Conservation (phyloP, 352 stramenopile species). For the Phytophthora kernoviae region DNA sequence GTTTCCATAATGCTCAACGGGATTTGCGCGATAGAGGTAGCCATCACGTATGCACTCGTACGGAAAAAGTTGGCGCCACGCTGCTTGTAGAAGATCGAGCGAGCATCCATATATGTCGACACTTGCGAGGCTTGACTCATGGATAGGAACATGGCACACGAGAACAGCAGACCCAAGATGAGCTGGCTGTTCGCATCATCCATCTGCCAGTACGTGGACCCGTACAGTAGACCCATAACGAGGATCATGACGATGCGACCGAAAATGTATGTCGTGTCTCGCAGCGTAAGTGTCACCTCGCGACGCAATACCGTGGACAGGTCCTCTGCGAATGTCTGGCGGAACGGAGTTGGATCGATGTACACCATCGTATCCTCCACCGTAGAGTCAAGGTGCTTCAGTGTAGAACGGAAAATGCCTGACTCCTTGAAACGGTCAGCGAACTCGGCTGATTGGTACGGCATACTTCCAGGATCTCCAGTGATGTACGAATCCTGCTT, state of each 20-base stretch:
- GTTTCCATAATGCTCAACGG: slow-evolving; percentile 74
- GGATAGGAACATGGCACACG: slow-evolving; percentile 86
- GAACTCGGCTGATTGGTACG: slow-evolving; percentile 47
- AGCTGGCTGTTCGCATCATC: slow-evolving; percentile 56
- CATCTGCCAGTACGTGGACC: slow-evolving; percentile 69
- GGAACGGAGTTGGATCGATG: slow-evolving; percentile 37
- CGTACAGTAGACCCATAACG: slow-evolving; percentile 71
- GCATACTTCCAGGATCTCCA: slow-evolving; percentile 5
- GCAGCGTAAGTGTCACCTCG: slow-evolving; percentile 70
- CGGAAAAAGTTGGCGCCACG: slow-evolving; percentile 89
- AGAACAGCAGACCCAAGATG: slow-evolving; percentile 88
- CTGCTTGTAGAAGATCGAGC: slow-evolving; percentile 90
- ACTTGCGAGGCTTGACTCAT: slow-evolving; percentile 84
- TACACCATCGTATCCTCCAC: slow-evolving; percentile 13
- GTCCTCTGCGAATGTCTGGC: slow-evolving; percentile 58
- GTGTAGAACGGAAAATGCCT: slow-evolving; percentile 50
- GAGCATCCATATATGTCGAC: slow-evolving; percentile 77
- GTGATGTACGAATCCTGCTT: slow-evolving; percentile 53
- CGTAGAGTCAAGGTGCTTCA: slow-evolving; percentile 42
- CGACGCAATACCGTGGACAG: slow-evolving; percentile 50
- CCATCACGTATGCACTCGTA: slow-evolving; percentile 80
- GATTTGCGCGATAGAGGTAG: slow-evolving; percentile 49
- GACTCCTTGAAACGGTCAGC: slow-evolving; percentile 57
- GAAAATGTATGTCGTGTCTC: slow-evolving; percentile 53
- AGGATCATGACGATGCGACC: slow-evolving; percentile 60